phyloP scores from a whole-genome alignment of 306 rosid genomes.

The Casuarina cunninghamiana region DNA sequence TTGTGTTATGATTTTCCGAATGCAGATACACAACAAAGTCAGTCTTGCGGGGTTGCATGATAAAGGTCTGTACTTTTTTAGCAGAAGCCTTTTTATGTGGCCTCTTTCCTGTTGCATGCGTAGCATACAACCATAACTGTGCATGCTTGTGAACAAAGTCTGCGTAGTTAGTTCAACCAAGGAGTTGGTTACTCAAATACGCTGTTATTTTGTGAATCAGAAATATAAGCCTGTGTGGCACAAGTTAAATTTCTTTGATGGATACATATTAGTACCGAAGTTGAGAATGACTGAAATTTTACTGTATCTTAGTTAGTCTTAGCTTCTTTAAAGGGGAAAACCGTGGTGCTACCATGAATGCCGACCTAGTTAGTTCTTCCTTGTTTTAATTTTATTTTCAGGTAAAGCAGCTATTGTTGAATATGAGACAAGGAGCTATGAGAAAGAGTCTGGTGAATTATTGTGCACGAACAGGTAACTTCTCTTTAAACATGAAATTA shows the following conservation, averaged over 20 bases:
- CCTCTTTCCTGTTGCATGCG: constrained; percentile 22
- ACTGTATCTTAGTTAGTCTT: neutral
- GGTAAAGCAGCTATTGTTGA: constrained; percentile 96
- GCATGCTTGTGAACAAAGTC: no score
- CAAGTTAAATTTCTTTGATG: no score
- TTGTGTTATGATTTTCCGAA: constrained; percentile 28
- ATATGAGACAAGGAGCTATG: constrained; percentile 85
- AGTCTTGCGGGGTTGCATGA: constrained; percentile 92
- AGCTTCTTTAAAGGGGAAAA: neutral
- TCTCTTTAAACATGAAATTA: constrained; percentile 23
- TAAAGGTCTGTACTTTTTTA: constrained; percentile 59
- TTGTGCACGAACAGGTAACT: constrained; percentile 88
- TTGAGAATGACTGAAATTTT: neutral
- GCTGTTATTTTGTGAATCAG: neutral
- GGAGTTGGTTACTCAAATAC: neutral
- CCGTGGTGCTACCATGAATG: neutral
- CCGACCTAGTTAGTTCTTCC: neutral
- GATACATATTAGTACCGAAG: no score
- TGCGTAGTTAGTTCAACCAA: neutral
- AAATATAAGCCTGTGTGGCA: no score
- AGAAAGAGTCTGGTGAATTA: constrained; percentile 71
- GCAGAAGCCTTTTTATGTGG: constrained; percentile 24
- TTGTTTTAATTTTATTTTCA: constrained; percentile 26
- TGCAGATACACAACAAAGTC: constrained; percentile 63
- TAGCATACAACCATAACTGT: neutral